A percentile compares a stretch with the other conserved stretches of the same genome.
Evolutionary conservation across 371 early-diverging fungal genomes (phyloP).

Genomic region (Entomophthora muscae): DNA sequence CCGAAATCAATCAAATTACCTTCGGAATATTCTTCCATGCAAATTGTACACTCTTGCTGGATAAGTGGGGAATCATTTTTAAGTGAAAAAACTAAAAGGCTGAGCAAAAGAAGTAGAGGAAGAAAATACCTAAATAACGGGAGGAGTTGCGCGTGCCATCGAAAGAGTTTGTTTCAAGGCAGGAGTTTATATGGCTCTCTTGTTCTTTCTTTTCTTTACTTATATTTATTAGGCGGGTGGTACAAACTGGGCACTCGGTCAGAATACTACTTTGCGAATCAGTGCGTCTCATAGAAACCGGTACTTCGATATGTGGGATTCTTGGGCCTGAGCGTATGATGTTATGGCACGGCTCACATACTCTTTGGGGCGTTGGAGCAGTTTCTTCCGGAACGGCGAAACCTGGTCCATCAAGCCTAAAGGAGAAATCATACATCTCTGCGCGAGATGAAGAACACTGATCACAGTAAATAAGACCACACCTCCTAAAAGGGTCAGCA

Average conservation of each 20-base stretch:
- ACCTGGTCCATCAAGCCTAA: background rate
- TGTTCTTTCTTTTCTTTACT: slow-evolving; percentile 1
- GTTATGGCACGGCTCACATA: background rate
- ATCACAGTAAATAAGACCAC: slow-evolving; percentile 6
- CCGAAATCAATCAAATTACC: background rate
- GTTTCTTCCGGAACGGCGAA: background rate
- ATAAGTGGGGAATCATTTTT: background rate
- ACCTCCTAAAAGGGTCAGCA: background rate
- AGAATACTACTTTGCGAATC: slow-evolving; percentile 1
- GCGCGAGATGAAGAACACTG: background rate
- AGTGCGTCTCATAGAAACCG: background rate
- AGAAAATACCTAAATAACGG: slow-evolving; percentile 2
- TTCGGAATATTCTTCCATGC: background rate
- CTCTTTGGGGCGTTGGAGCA: background rate
- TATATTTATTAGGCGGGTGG: background rate
- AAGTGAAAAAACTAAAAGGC: slow-evolving; percentile 7
- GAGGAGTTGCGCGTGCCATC: slow-evolving; percentile 6
- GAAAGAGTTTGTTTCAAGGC: slow-evolving; percentile 6
- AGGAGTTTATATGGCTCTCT: slow-evolving; percentile 5
- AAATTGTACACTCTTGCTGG: background rate
- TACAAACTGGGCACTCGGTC: slow-evolving; percentile 5
- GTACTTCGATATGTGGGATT: slow-evolving; percentile 2
- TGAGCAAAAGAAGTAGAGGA: too few species aligned
- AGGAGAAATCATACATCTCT: background rate
- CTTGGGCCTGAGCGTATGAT: background rate